Evolutionary conservation across 306 rosid species (phyloP).

Genomic region (Cucurbita maxima): DNA sequence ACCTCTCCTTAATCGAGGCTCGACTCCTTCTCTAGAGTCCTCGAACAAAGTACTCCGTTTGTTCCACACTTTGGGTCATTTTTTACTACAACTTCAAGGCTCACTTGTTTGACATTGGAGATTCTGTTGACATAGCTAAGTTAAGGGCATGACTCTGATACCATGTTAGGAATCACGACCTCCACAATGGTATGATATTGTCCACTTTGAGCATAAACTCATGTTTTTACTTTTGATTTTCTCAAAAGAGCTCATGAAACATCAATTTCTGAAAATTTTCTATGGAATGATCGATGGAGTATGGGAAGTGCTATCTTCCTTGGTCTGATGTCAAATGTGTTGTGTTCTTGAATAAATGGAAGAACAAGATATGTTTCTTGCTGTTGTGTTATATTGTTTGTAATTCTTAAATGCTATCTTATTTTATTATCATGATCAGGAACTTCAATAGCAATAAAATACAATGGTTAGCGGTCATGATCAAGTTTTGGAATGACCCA

Average conservation of each 20-base stretch:
- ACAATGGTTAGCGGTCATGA: background rate
- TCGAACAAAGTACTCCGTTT: too few relatives aligned
- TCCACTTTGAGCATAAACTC: too few relatives aligned
- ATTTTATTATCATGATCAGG: background rate
- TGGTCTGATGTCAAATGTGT: background rate
- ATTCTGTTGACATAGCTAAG: too few relatives aligned
- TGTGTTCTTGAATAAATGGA: background rate
- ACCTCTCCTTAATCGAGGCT: too few relatives aligned
- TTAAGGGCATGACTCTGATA: too few relatives aligned
- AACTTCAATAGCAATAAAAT: background rate
- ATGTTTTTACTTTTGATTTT: too few relatives aligned
- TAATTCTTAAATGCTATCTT: background rate
- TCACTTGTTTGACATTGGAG: too few relatives aligned
- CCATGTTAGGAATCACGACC: too few relatives aligned
- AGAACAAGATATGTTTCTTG: background rate
- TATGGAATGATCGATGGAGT: background rate
- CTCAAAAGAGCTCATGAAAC: background rate
- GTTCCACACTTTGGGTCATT: too few relatives aligned
- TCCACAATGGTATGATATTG: too few relatives aligned
- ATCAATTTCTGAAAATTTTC: background rate
- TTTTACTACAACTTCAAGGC: too few relatives aligned
- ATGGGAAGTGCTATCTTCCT: background rate
- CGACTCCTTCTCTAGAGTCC: too few relatives aligned
- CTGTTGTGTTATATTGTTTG: background rate
- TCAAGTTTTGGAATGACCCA: slow-evolving; percentile 1